phyloP scores from a whole-genome alignment of 148 eudicot genomes.

The Spergularia marina region DNA sequence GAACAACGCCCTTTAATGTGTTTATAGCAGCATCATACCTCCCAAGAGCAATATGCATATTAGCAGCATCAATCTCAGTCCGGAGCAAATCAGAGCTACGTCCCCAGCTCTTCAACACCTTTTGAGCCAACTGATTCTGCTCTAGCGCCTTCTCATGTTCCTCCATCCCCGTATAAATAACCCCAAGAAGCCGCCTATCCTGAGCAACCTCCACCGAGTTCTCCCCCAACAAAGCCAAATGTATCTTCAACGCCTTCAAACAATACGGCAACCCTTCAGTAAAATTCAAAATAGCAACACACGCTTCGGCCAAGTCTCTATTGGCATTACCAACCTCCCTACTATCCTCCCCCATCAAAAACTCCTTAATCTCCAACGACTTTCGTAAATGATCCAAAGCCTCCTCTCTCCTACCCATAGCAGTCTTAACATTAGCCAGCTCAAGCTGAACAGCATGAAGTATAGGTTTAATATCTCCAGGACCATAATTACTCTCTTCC shows the following conservation, averaged over 20 bases:
- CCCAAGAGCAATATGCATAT: conserved; percentile 84
- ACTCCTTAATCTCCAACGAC: conserved; percentile 67
- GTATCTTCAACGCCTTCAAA: conserved; percentile 76
- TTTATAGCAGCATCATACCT: conserved; percentile 63
- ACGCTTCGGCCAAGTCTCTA: conserved; percentile 83
- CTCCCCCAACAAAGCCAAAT: conserved; percentile 50
- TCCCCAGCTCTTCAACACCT: conserved; percentile 81
- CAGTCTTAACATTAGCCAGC: conserved; percentile 71
- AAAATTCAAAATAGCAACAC: conserved; percentile 63
- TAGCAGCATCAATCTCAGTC: conserved; percentile 86
- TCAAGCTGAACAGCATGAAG: conserved; percentile 84
- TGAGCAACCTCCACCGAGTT: conserved; percentile 91
- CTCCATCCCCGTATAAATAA: conserved; percentile 84
- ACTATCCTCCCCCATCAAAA: conserved; percentile 61
- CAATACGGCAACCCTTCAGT: conserved; percentile 73
- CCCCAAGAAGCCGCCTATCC: conserved; percentile 79
- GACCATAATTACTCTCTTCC: conserved; percentile 36
- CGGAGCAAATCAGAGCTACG: conserved; percentile 61
- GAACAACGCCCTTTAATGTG: conserved; percentile 57
- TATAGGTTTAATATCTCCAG: conserved; percentile 53
- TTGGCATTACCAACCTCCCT: conserved; percentile 75
- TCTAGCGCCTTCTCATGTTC: conserved; percentile 82
- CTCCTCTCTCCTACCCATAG: conserved; percentile 91
- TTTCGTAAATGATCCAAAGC: conserved; percentile 59
- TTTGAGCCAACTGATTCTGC: conserved; percentile 70